A percentile compares a stretch with the other conserved stretches of the same genome.
These are phyloP conservation scores for Phytophthora pseudosyringae DNA, from an alignment of 352 stramenopile species.

Conservation along the genomic window DNA sequence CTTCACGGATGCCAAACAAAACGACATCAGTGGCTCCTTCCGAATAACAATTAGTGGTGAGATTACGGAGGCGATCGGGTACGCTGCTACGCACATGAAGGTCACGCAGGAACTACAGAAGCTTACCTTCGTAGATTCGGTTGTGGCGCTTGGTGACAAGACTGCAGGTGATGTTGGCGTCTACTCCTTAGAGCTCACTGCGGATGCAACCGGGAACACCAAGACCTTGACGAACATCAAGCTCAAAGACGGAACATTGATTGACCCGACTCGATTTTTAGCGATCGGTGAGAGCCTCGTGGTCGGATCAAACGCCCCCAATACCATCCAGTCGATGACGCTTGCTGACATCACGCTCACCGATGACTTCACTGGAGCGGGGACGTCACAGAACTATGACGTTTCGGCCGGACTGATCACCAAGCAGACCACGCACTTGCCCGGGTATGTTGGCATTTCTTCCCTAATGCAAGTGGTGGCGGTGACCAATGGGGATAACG, in stretches of 20 bases:
- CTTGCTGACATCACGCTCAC: constrained; percentile 54
- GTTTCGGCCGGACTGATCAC: constrained; percentile 62
- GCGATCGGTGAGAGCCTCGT: constrained; percentile 55
- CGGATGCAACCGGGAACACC: constrained; percentile 35
- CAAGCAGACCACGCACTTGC: constrained; percentile 52
- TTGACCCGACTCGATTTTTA: constrained; percentile 69
- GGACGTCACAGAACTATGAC: constrained; percentile 15
- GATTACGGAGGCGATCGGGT: constrained; percentile 60
- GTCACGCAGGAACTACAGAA: constrained; percentile 77
- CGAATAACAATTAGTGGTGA: constrained; percentile 59
- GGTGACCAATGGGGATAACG: constrained; percentile 30
- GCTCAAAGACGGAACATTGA: constrained; percentile 34
- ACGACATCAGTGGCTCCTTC: constrained; percentile 74
- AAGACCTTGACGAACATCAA: constrained; percentile 51
- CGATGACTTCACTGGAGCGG: constrained; percentile 9
- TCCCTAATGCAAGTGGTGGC: constrained; percentile 54
- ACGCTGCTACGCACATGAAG: constrained; percentile 73
- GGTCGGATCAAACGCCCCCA: constrained; percentile 31
- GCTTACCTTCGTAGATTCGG: constrained; percentile 60
- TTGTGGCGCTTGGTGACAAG: constrained; percentile 58
- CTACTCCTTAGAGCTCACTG: constrained; percentile 59
- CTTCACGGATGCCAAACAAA: constrained; percentile 55
- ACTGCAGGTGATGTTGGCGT: constrained; percentile 59
- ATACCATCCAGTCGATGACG: constrained; percentile 56
- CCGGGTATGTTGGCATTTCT: constrained; percentile 55